Conservation (phyloP, 2,329 filamentous ascomycete genomes). For the Pochonia chlamydosporia region DNA sequence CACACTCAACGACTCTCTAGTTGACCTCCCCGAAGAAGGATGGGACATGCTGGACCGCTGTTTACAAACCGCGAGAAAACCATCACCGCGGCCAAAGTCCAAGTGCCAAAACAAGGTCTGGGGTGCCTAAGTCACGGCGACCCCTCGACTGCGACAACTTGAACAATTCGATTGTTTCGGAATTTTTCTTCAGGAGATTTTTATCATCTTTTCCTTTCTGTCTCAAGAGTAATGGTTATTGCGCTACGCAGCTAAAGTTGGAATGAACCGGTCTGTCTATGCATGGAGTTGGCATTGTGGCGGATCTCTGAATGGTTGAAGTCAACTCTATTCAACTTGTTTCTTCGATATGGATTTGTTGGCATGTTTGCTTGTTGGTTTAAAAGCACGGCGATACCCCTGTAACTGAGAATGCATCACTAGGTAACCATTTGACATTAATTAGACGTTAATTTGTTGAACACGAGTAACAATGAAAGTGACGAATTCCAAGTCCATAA, state of each 20-base stretch:
- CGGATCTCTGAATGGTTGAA: too few species aligned
- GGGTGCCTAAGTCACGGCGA: not conserved
- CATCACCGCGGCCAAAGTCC: not conserved
- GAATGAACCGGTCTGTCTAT: too few species aligned
- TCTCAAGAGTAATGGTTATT: too few species aligned
- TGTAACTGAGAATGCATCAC: slow-evolving; percentile 2
- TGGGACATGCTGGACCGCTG: slow-evolving; percentile 28
- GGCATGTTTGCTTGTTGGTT: not conserved
- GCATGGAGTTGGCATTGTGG: too few species aligned
- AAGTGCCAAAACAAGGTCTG: not conserved
- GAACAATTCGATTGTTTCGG: not conserved
- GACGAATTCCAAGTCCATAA: too few species aligned
- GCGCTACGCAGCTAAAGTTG: too few species aligned
- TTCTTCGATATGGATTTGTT: not conserved
- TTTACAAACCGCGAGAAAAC: slow-evolving; percentile 10
- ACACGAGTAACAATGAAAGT: too few species aligned
- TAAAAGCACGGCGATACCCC: slow-evolving; percentile 2
- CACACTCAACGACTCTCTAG: slow-evolving; percentile 30
- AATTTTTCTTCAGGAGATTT: too few species aligned
- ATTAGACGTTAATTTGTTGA: too few species aligned
- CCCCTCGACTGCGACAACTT: not conserved
- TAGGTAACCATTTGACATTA: not conserved
- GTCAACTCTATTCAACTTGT: not conserved
- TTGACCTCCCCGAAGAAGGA: slow-evolving; percentile 30
- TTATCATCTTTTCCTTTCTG: too few species aligned